phyloP scores from a whole-genome alignment of 192 early-diverging fungal genomes.

The Entophlyctis helioformis region DNA sequence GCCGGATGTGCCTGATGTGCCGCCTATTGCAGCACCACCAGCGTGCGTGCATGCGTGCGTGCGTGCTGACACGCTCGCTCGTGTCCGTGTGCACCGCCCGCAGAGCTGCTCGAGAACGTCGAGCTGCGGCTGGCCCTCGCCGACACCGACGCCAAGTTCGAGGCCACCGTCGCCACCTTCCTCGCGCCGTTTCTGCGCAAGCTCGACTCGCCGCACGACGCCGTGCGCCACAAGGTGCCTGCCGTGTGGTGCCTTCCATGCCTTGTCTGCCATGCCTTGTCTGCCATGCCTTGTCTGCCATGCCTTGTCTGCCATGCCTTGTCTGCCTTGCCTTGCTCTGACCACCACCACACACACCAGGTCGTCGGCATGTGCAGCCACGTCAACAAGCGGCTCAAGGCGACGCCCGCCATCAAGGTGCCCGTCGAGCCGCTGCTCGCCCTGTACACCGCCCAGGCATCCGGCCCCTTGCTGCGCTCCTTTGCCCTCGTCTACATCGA shows the following conservation, averaged over 20 bases:
- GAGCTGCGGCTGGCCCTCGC: constrained; percentile 65
- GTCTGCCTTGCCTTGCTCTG: neutral
- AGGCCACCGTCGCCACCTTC: constrained; percentile 46
- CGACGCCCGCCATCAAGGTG: constrained; percentile 41
- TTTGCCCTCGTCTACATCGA: constrained; percentile 80
- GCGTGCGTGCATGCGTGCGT: no score
- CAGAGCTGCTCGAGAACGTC: constrained; percentile 58
- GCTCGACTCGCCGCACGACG: constrained; percentile 31
- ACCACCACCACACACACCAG: constrained; percentile 28
- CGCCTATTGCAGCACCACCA: no score
- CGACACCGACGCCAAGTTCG: constrained; percentile 55
- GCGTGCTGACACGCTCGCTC: no score
- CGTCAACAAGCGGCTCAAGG: constrained; percentile 72
- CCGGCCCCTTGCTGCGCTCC: constrained; percentile 46
- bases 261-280: no score
- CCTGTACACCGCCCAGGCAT: constrained; percentile 22
- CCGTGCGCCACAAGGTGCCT: constrained; percentile 43
- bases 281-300: no score
- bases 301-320: no score
- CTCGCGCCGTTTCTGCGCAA: constrained; percentile 61
- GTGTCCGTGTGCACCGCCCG: no score
- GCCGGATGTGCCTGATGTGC: no score
- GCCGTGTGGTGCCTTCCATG: no score
- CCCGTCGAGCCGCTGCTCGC: constrained; percentile 52
- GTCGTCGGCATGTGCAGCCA: constrained; percentile 69